Evolutionary conservation across 176 grass and related monocot species (phyloP).

Genomic region (Zizania latifolia): DNA sequence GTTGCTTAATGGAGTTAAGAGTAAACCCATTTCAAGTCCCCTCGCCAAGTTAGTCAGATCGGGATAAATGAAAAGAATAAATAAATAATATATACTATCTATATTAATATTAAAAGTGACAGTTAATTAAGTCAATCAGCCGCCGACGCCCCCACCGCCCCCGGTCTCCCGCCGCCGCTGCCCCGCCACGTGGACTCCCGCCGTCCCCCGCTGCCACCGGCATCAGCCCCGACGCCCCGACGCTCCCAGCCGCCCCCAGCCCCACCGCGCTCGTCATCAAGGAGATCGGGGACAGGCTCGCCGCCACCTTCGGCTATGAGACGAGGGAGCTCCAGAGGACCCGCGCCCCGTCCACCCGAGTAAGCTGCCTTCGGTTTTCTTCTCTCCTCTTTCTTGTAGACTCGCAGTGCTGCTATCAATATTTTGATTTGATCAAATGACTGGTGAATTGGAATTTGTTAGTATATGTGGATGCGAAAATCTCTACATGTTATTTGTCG

Average conservation of each 20-base stretch:
- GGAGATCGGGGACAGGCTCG: slow-evolving; percentile 59
- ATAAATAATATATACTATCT: too few species aligned
- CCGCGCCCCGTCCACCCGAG: slow-evolving; percentile 48
- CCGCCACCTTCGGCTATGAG: slow-evolving; percentile 69
- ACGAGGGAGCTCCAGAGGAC: slow-evolving; percentile 77
- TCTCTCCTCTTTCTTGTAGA: too few species aligned
- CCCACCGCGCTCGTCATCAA: slow-evolving; percentile 67
- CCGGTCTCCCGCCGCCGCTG: too few species aligned
- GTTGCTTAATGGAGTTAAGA: neutral
- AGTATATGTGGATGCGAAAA: slow-evolving; percentile 58
- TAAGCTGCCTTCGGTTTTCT: neutral
- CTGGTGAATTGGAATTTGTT: neutral
- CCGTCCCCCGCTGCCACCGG: too few species aligned
- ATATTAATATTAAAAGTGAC: too few species aligned
- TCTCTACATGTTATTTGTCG: too few species aligned
- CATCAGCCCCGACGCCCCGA: too few species aligned
- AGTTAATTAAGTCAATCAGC: too few species aligned
- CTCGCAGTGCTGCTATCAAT: neutral
- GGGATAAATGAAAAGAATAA: neutral
- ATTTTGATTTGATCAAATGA: neutral
- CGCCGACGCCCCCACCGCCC: too few species aligned
- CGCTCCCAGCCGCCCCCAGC: too few species aligned
- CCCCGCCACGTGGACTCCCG: too few species aligned
- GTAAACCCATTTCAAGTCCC: too few species aligned
- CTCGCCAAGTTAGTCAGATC: neutral